A percentile compares a stretch with the other conserved stretches of the same genome.
phyloP scores from a whole-genome alignment of 257 asterid genomes.

The Fraxinus cuspidata region DNA sequence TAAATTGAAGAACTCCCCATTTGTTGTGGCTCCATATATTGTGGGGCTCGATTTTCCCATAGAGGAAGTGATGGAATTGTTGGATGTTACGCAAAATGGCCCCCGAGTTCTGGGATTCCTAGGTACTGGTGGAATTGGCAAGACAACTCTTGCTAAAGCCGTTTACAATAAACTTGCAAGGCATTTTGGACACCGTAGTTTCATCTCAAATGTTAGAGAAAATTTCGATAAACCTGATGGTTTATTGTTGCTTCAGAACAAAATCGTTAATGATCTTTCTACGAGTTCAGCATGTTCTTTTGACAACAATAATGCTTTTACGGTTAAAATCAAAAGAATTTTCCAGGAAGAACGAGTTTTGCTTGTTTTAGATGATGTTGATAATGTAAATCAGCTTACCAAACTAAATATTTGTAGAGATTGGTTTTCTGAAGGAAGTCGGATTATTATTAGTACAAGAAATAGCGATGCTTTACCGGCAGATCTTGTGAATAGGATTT shows the following conservation, averaged over 20 bases:
- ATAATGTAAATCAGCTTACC: constrained; percentile 18
- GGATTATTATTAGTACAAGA: constrained; percentile 32
- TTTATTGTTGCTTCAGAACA: constrained; percentile 23
- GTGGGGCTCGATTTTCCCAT: constrained; percentile 36
- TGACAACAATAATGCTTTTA: constrained; percentile 12
- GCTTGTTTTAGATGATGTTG: constrained; percentile 39
- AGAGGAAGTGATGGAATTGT: constrained; percentile 12
- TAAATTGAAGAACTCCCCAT: constrained; percentile 31
- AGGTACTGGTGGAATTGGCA: constrained; percentile 46
- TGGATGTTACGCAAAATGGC: constrained; percentile 24
- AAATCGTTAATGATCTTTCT: constrained; percentile 32
- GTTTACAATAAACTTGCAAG: constrained; percentile 21
- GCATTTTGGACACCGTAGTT: constrained; percentile 31
- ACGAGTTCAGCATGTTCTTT: background rate
- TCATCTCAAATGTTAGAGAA: constrained; percentile 33
- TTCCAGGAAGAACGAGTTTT: constrained; percentile 15
- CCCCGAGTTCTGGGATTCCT: constrained; percentile 22
- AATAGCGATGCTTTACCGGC: constrained; percentile 24
- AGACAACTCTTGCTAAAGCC: constrained; percentile 36
- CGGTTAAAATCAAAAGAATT: constrained; percentile 9
- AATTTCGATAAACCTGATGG: constrained; percentile 22
- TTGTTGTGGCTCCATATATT: constrained; percentile 32
- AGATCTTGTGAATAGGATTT: constrained; percentile 4
- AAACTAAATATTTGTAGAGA: constrained; percentile 23
- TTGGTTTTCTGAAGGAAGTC: constrained; percentile 35